Evolutionary conservation across 768 basidiomycete genomes (phyloP).

Genomic region (Leccinum variicolor): DNA sequence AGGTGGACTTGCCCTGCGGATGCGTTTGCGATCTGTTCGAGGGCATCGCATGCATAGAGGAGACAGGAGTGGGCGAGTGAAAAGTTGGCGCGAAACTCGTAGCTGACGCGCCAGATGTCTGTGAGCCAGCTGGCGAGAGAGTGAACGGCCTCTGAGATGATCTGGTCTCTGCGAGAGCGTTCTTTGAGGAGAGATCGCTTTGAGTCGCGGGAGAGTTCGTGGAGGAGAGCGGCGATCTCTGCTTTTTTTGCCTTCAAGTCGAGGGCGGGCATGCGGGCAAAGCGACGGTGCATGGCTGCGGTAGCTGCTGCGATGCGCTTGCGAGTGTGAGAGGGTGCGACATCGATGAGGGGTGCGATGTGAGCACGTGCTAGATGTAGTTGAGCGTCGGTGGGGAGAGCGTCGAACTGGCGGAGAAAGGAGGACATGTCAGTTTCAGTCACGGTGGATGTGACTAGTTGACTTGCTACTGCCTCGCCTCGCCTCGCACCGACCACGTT

Average conservation of each 20-base stretch:
- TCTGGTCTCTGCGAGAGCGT: slow-evolving; percentile 49
- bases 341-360: slow-evolving; percentile 47
- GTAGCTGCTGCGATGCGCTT: slow-evolving; percentile 41
- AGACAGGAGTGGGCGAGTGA: slow-evolving; percentile 53
- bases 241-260: slow-evolving; percentile 52
- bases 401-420: slow-evolving; percentile 45
- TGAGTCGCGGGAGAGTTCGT: slow-evolving; percentile 50
- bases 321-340: slow-evolving; percentile 35
- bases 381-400: slow-evolving; percentile 53
- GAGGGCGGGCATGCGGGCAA: slow-evolving; percentile 44
- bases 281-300: slow-evolving; percentile 35
- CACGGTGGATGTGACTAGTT: too few species aligned
- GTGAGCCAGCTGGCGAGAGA: slow-evolving; percentile 57
- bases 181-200: slow-evolving; percentile 54
- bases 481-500: slow-evolving; percentile 52
- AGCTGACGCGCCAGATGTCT: slow-evolving; percentile 61
- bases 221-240: slow-evolving; percentile 51
- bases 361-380: slow-evolving; percentile 47
- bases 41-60: slow-evolving; percentile 45
- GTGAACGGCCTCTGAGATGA: slow-evolving; percentile 53
- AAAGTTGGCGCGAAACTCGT: slow-evolving; percentile 55
- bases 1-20: slow-evolving; percentile 34
- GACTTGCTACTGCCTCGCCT: background rate
- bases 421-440: background rate
- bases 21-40: slow-evolving; percentile 41